These are phyloP conservation scores for Choiromyces venosus DNA, from an alignment of 495 filamentous ascomycete genomes.

Conservation along the genomic window DNA sequence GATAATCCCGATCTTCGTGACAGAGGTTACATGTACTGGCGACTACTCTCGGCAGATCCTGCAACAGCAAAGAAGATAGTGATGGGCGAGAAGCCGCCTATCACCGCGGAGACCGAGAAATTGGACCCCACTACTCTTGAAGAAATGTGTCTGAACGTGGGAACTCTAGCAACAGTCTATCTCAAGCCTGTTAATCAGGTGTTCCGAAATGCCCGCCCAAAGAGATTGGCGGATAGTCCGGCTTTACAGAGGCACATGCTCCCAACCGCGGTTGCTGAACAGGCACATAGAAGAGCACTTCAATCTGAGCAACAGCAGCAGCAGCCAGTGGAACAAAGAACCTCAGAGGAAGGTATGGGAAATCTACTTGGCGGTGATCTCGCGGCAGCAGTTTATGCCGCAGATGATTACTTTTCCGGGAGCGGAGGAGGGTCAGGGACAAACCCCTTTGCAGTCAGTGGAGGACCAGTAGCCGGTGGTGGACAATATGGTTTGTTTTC, in stretches of 20 bases:
- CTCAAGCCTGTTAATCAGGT: conserved; percentile 96
- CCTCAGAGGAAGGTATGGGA: conserved; percentile 7
- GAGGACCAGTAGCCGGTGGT: conserved; percentile 34
- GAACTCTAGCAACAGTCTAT: conserved; percentile 94
- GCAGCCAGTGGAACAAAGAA: conserved; percentile 31
- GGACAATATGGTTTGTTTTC: conserved; percentile 40
- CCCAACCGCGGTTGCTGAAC: conserved; percentile 50
- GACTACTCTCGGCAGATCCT: conserved; percentile 89
- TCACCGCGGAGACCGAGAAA: conserved; percentile 93
- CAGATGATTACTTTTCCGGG: conserved; percentile 77
- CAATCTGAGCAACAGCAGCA: conserved; percentile 30
- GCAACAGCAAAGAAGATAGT: conserved; percentile 78
- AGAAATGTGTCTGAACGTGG: conserved; percentile 94
- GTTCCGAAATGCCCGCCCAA: conserved; percentile 81
- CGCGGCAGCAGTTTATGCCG: conserved; percentile 68
- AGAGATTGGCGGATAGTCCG: conserved; percentile 70
- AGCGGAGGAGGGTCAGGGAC: conserved; percentile 12
- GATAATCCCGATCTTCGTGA: conserved; percentile 96
- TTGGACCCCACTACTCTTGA: conserved; percentile 86
- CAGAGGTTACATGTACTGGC: conserved; percentile 99
- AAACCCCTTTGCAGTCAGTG: conserved; percentile 50
- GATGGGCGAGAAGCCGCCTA: conserved; percentile 94
- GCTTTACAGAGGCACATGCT: conserved; percentile 68
- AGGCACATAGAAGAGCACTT: conserved; percentile 49
- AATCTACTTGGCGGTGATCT: conserved; percentile 42